Percentiles rank a stretch among this genome's conserved stretches.
phyloP scores from a whole-genome alignment of 2,329 filamentous ascomycete species.

The Alternaria sp. region DNA sequence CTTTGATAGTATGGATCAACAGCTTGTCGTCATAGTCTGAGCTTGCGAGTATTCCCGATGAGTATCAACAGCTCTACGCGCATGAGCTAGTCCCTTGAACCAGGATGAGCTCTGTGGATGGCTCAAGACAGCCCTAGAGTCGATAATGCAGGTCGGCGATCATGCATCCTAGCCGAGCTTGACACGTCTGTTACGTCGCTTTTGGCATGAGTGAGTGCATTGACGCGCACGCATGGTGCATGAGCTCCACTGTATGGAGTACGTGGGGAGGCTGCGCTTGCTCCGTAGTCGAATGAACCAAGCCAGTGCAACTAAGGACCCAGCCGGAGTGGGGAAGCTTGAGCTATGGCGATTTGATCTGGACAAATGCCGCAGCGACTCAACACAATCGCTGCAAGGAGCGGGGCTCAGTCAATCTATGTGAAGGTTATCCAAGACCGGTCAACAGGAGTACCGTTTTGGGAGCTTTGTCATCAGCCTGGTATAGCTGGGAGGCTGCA shows the following conservation, averaged over 20 bases:
- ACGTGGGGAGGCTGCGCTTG: conserved; percentile 1
- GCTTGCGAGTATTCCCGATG: neutral
- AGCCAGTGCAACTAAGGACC: neutral
- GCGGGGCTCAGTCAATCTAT: neutral
- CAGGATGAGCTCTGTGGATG: conserved; percentile 9
- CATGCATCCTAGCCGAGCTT: conserved; percentile 7
- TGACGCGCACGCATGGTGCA: conserved; percentile 5
- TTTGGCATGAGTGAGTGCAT: neutral
- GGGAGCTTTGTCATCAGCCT: neutral
- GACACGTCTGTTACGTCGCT: neutral
- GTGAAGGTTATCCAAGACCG: neutral
- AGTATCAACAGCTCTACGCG: conserved; percentile 1
- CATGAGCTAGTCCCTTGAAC: conserved; percentile 11
- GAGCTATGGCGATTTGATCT: neutral
- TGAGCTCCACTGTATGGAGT: neutral
- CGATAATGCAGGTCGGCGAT: conserved; percentile 14
- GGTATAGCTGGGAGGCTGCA: neutral
- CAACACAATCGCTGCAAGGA: neutral
- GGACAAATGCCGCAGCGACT: neutral
- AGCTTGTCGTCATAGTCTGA: conserved; percentile 2
- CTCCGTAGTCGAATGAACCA: neutral
- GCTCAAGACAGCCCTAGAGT: neutral
- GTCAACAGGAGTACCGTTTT: neutral
- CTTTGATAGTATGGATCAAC: conserved; percentile 12
- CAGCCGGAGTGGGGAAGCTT: neutral